Evolutionary conservation across 371 early-diverging fungal species (phyloP).

Genomic region (Mortierella sp.): DNA sequence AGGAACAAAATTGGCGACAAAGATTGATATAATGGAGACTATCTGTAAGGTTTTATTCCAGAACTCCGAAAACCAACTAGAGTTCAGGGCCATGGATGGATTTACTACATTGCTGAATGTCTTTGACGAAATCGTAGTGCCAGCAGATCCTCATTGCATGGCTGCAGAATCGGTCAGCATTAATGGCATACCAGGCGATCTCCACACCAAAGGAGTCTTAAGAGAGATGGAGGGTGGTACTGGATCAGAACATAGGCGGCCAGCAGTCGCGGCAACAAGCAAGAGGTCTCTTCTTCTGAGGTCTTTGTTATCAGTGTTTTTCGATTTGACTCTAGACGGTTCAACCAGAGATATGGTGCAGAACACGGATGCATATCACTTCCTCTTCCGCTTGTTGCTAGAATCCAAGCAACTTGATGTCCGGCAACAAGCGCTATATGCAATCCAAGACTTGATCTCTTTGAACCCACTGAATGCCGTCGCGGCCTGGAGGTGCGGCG

Average conservation of each 20-base stretch:
- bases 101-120: constrained; percentile 51
- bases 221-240: not conserved
- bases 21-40: constrained; percentile 59
- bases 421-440: constrained; percentile 53
- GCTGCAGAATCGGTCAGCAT: not conserved
- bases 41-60: constrained; percentile 57
- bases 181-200: not conserved
- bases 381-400: constrained; percentile 49
- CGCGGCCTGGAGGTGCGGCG: constrained; percentile 57
- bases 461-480: constrained; percentile 57
- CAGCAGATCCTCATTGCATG: not conserved
- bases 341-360: constrained; percentile 54
- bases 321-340: constrained; percentile 52
- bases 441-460: constrained; percentile 54
- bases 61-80: constrained; percentile 53
- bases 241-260: not conserved
- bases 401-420: constrained; percentile 54
- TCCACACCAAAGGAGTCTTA: constrained; percentile 1
- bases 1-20: constrained; percentile 46
- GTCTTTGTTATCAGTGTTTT: constrained; percentile 51
- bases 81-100: constrained; percentile 56
- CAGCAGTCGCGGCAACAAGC: not conserved
- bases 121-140: constrained; percentile 53
- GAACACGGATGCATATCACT: constrained; percentile 53
- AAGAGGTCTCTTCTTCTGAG: constrained; percentile 44